Conservation (phyloP, 139 green algal genomes). For the Microglena sp. region DNA sequence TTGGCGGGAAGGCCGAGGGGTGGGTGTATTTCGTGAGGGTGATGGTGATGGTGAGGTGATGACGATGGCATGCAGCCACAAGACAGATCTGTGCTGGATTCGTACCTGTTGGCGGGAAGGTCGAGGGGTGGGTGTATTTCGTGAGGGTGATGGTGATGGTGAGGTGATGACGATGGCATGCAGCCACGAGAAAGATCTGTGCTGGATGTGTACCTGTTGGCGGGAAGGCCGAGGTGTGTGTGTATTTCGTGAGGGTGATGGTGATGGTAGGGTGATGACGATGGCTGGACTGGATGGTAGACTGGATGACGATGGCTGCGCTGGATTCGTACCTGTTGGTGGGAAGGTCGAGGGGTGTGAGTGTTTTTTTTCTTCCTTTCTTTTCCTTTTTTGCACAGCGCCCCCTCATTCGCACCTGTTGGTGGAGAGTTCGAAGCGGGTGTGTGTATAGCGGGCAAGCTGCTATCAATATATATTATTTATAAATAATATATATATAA, state of each 20-base stretch:
- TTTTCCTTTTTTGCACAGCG: no score
- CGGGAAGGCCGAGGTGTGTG: no score
- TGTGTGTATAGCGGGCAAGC: no score
- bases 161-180: conserved; percentile 30
- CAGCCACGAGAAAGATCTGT: conserved; percentile 56
- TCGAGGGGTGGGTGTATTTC: conserved; percentile 17
- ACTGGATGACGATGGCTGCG: conserved; percentile 54
- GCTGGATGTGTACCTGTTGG: conserved; percentile 44
- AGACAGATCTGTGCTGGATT: conserved; percentile 48
- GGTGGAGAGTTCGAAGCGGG: no score
- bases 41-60: background rate
- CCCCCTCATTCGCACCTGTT: no score
- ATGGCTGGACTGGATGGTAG: conserved; percentile 53
- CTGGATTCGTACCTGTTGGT: conserved; percentile 43
- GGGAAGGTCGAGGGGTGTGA: conserved; percentile 28
- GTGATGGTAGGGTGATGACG: conserved; percentile 8
- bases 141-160: background rate
- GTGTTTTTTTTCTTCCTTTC: no score
- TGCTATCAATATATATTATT: no score
- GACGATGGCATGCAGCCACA: conserved; percentile 53
- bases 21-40: conserved; percentile 15
- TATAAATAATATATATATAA: no score
- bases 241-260: background rate
- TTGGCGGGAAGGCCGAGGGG: conserved; percentile 22
- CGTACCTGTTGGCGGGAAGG: conserved; percentile 43